Evolutionary conservation across 495 filamentous ascomycete genomes (phyloP), one percentile per base, ranked within the genome.

Genomic region (Penicillium ucsense): DNA sequence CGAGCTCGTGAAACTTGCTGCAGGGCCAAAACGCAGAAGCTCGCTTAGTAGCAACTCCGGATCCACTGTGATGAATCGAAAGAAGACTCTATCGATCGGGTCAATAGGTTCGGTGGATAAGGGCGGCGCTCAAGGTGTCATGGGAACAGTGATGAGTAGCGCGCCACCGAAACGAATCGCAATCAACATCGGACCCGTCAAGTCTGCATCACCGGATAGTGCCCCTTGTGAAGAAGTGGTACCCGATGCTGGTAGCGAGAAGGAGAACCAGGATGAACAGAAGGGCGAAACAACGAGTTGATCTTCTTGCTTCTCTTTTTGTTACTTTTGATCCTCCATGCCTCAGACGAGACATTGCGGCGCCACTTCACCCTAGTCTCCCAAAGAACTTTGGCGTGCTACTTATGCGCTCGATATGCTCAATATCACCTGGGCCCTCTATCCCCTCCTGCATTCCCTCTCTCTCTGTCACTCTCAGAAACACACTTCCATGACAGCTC

Each of bases 1-100:
- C 53, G 86, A 85, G 47, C 64, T 94, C 27, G 78, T 76, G 20
- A 91, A 89, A 59, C 72, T 92, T 49, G 72, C 82, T 6, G 73
- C 65, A 8, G 70, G 73, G 35, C 76, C 77, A 47, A 89, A 89
- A 63, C 75, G 83, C 38, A 74, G 85, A 50, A 88, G 62, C 48
- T 74, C 71, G 8, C 71, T 63, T 3, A 67, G 63, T 38, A 63
- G 64, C 43, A 64, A 62, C 39, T 54, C 64, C 8, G 64, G 61
- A 38, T 56, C 62, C 6, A 67, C 63, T 3, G 46, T 62, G 3
- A 40, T 76, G 30, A 58, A 66, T 41, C 61, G 71, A 38, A 73
- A 72, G 50, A 71, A 70, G 53, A 65, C 59, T 20, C 54, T 70
- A 11, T 67, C 67, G 0, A 61, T 70, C 35, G 64, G 61, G 2